phyloP scores from a whole-genome alignment of 495 filamentous ascomycete species.

The Alectoria sarmentosa region DNA sequence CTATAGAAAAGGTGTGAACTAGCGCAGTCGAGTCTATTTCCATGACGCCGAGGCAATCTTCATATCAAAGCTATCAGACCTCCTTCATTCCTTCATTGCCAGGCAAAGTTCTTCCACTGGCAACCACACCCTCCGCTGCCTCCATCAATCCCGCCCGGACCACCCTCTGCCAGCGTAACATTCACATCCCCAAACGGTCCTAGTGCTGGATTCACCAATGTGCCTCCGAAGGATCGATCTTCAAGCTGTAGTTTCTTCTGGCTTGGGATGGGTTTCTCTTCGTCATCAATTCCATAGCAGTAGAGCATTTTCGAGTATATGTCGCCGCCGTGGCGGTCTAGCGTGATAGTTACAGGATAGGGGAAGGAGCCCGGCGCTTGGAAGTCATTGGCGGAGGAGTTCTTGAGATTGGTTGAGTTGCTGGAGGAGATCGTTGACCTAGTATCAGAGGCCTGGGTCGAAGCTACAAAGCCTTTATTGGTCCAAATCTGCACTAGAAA shows the following conservation, averaged over 20 bases:
- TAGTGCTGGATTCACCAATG: slow-evolving; percentile 49
- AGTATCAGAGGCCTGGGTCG: slow-evolving; percentile 30
- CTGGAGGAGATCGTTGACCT: slow-evolving; percentile 12
- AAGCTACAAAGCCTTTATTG: slow-evolving; percentile 38
- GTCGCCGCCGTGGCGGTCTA: slow-evolving; percentile 74
- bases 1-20: not conserved
- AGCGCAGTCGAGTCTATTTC: not conserved
- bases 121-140: slow-evolving; percentile 70
- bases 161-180: slow-evolving; percentile 26
- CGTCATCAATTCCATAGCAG: slow-evolving; percentile 55
- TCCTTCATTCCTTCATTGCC: not conserved
- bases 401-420: slow-evolving; percentile 27
- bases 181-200: slow-evolving; percentile 38
- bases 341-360: slow-evolving; percentile 72
- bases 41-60: not conserved
- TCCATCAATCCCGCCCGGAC: slow-evolving; percentile 56
- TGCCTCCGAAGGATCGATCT: slow-evolving; percentile 52
- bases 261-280: slow-evolving; percentile 43
- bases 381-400: slow-evolving; percentile 47
- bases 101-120: slow-evolving; percentile 58
- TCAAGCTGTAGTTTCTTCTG: slow-evolving; percentile 51
- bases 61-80: not conserved
- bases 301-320: slow-evolving; percentile 58
- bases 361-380: slow-evolving; percentile 69
- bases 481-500: slow-evolving; percentile 94